Conservation (phyloP, 805 yeast genomes). For the Kazachstania psychrophila region DNA sequence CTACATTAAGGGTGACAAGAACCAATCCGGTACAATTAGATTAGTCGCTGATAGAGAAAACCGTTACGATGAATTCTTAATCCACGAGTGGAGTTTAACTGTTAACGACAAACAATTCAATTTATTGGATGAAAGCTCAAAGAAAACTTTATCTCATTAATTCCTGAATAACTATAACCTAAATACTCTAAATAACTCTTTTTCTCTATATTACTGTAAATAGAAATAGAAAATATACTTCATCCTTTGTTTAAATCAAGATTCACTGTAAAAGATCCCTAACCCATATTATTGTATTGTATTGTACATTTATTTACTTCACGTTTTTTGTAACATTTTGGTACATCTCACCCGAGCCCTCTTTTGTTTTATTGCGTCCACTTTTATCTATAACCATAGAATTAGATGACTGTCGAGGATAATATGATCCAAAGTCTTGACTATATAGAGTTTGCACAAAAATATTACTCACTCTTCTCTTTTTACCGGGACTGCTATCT, state of each 20-base stretch:
- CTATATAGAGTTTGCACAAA: constrained; percentile 17
- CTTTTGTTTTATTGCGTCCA: background rate
- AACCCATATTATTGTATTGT: too few relatives aligned
- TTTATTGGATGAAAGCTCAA: constrained; percentile 39
- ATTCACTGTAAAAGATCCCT: too few relatives aligned
- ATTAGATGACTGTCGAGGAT: constrained; percentile 13
- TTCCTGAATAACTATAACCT: too few relatives aligned
- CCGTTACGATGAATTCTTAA: constrained; percentile 46
- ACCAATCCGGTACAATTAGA: constrained; percentile 42
- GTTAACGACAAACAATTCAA: constrained; percentile 40
- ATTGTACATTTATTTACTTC: too few relatives aligned
- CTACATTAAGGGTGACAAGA: constrained; percentile 57
- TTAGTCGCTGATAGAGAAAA: constrained; percentile 66
- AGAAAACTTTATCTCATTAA: background rate
- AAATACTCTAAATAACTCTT: too few relatives aligned
- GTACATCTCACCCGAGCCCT: too few relatives aligned
- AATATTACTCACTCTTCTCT: constrained; percentile 8
- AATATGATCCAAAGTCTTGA: constrained; percentile 25
- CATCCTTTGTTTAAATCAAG: too few relatives aligned
- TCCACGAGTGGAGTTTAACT: constrained; percentile 54
- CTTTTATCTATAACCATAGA: background rate
- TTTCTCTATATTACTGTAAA: too few relatives aligned
- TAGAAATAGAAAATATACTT: too few relatives aligned
- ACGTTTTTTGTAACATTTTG: too few relatives aligned
- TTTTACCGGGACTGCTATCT: background rate